Conservation (phyloP, 257 asterid genomes). For the Fraxinus americana region DNA sequence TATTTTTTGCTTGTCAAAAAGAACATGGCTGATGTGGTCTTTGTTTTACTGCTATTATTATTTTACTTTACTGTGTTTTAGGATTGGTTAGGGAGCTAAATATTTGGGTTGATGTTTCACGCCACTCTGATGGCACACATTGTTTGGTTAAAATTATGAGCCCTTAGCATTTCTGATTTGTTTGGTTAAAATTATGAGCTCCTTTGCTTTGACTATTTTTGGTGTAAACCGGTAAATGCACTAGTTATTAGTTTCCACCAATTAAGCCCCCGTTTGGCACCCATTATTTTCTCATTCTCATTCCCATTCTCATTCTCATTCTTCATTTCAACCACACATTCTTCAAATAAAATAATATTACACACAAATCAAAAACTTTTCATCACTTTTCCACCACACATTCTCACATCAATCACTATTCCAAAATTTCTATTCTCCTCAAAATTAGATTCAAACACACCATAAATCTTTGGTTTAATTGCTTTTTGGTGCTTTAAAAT, state of each 20-base stretch:
- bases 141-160: neutral
- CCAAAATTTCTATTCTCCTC: no score
- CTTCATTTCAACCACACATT: no score
- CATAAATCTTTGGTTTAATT: neutral
- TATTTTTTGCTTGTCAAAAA: neutral
- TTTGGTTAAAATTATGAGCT: neutral
- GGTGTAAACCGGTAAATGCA: neutral
- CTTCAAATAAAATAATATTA: no score
- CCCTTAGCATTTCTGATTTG: neutral
- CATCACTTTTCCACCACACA: no score
- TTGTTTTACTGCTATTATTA: neutral
- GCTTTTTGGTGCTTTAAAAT: neutral
- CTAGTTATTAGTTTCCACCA: neutral
- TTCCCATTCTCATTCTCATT: no score
- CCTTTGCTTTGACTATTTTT: neutral
- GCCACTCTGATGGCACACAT: neutral
- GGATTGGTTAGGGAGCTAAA: neutral
- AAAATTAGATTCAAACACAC: no score
- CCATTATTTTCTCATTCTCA: no score
- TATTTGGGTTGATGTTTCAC: neutral
- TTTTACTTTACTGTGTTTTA: neutral
- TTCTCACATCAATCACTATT: no score
- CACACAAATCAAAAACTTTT: no score
- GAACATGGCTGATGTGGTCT: neutral
- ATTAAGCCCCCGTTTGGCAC: no score